A percentile compares a stretch with the other conserved stretches of the same genome.
phyloP scores from a whole-genome alignment of 169 alveolate genomes.

The Babesia sp. region DNA sequence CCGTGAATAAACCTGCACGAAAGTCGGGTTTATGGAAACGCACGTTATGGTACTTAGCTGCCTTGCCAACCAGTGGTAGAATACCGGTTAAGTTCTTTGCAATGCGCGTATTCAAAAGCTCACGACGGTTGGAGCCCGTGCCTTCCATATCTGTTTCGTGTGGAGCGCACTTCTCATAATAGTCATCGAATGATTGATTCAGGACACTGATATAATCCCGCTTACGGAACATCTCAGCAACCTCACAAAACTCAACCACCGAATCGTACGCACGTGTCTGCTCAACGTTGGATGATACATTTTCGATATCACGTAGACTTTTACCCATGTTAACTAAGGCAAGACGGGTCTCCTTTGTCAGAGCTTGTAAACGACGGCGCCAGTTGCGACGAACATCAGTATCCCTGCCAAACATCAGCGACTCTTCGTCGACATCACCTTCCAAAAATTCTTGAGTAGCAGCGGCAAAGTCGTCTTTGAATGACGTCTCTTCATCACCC shows the following conservation, averaged over 20 bases:
- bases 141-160: constrained; percentile 53
- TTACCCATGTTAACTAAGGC: constrained; percentile 77
- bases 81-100: constrained; percentile 74
- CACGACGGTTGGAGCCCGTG: constrained; percentile 38
- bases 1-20: constrained; percentile 55
- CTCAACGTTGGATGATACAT: constrained; percentile 35
- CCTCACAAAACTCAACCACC: constrained; percentile 61
- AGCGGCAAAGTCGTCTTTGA: background rate
- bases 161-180: constrained; percentile 40
- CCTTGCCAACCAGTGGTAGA: constrained; percentile 78
- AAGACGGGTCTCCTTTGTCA: constrained; percentile 72
- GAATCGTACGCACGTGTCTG: constrained; percentile 59
- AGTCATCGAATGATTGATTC: constrained; percentile 68
- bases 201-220: constrained; percentile 28
- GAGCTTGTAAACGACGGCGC: constrained; percentile 67
- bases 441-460: background rate
- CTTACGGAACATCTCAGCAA: constrained; percentile 42
- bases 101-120: constrained; percentile 69
- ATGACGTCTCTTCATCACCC: background rate
- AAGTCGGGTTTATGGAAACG: constrained; percentile 82
- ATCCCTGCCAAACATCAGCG: constrained; percentile 25
- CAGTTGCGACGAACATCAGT: constrained; percentile 61
- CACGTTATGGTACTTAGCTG: constrained; percentile 70
- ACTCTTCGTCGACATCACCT: constrained; percentile 3
- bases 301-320: constrained; percentile 53